These are phyloP conservation scores for Kluyveromyces sp. DNA, from an alignment of 1,139 yeast species.

Conservation along the genomic window DNA sequence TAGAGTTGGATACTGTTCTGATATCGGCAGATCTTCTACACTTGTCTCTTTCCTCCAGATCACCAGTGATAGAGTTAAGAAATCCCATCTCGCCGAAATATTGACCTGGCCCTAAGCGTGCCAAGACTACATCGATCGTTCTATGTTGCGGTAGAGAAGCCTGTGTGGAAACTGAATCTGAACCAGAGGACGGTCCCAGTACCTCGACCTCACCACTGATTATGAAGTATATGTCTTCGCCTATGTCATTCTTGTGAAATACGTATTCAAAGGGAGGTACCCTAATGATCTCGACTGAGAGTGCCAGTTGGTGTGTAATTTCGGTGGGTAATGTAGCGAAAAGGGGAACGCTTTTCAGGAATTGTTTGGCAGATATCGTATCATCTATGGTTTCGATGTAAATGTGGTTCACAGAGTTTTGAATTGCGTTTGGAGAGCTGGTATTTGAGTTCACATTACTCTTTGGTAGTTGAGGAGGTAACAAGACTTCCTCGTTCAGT, in stretches of 20 bases:
- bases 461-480: constrained; percentile 15
- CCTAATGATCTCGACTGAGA: constrained; percentile 51
- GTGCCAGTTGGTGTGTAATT: constrained; percentile 55
- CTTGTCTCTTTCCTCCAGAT: constrained; percentile 21
- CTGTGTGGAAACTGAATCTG: background rate
- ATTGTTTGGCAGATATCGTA: constrained; percentile 50
- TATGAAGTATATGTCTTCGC: constrained; percentile 59
- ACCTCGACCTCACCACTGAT: constrained; percentile 68
- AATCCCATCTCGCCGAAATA: constrained; percentile 78
- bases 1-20: constrained; percentile 53
- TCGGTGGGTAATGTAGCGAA: constrained; percentile 51
- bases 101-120: constrained; percentile 54
- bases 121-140: constrained; percentile 40
- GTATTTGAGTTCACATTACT: background rate
- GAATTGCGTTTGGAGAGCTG: background rate
- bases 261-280: constrained; percentile 53
- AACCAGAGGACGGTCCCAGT: constrained; percentile 31
- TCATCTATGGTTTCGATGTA: constrained; percentile 40
- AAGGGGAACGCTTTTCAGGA: constrained; percentile 50
- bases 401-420: background rate
- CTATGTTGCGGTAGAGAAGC: constrained; percentile 9
- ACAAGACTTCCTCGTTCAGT: background rate
- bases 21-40: constrained; percentile 50
- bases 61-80: constrained; percentile 41
- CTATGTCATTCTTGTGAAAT: constrained; percentile 51